Base-by-base conservation (phyloP, 164 flowering plant species). In the Annona squamosa region DNA sequence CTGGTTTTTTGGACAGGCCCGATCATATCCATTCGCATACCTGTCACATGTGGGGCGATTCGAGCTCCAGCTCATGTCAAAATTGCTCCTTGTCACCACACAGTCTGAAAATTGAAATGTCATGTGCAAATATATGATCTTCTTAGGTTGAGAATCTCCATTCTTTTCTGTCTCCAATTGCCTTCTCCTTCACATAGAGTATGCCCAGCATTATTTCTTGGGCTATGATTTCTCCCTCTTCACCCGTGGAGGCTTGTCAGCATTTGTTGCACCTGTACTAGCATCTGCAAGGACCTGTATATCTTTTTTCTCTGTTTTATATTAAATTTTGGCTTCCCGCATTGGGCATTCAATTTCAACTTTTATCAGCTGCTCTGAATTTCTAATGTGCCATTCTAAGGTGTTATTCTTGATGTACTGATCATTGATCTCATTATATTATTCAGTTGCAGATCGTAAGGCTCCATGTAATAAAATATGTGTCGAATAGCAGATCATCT, bases 351-450 rank as follows among this genome's bases (percentile, higher is more conserved):
- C 57, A 48, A 48, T 13, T 5, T 13, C 7, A 12, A 12, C 56
- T 5, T 48, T 48, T 12, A 48, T 5, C 56, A 48, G 43, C 63
- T 17, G 3, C 71, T 74, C 65, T 85, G 81, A 26, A 26, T 26
- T 26, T 26, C 37, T 26, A 26, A 26, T 26, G 37, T 26, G 37
- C 37, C 37, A 26, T 26, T 26, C 37, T 26, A 26, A 26, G 37
- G 37, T 26, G 37, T 26, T 26, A 26, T 26, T 26, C 1, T 26
- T 26, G 37, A 26, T 26, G 37, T 26, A 26, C 37, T 26, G 37
- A 26, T 26, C 37, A 26, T 26, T 26, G 37, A 26, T 26, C 37
- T 26, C 37, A 26, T 26, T 26, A 26, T 26, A 26, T 26, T 26
- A 26, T 26, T 26, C 37, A 26, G 37, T 26, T 26, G 37, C 37